Conservation (phyloP, 176 grass and related monocot genomes). For the Avena insularis region DNA sequence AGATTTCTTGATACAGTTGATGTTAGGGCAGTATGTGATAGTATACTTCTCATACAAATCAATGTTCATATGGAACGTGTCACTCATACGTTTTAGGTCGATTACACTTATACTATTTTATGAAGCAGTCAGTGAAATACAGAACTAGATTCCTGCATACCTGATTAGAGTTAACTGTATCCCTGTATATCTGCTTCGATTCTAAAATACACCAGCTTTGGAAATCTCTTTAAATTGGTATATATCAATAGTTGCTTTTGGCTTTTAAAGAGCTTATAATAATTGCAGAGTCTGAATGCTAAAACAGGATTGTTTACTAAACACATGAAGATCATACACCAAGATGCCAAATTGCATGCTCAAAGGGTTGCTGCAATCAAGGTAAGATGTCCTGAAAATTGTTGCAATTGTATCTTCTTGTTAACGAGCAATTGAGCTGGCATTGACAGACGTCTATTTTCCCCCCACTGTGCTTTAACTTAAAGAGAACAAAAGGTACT, state of each 20-base stretch:
- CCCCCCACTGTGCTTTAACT: conserved; percentile 22
- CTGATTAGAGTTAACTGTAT: neutral
- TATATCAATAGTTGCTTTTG: conserved; percentile 10
- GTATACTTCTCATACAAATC: conserved; percentile 7
- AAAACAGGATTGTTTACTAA: conserved; percentile 98
- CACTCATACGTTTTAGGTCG: neutral
- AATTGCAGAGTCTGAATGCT: conserved; percentile 99
- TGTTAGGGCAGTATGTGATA: neutral
- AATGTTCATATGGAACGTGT: neutral
- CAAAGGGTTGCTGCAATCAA: conserved; percentile 92
- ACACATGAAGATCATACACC: conserved; percentile 88
- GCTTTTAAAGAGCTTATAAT: conserved; percentile 62
- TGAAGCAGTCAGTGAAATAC: neutral
- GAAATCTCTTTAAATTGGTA: neutral
- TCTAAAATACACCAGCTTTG: neutral
- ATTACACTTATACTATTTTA: neutral
- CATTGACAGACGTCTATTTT: neutral
- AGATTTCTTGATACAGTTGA: neutral
- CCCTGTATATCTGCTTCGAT: neutral
- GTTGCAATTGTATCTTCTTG: conserved; percentile 10
- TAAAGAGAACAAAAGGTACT: conserved; percentile 80
- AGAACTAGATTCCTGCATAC: neutral
- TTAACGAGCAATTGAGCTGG: conserved; percentile 32
- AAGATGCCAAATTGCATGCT: conserved; percentile 76
- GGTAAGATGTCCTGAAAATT: conserved; percentile 49